These are phyloP conservation scores for Castanea crenata DNA, from an alignment of 306 rosid genomes.

Conservation along the genomic window DNA sequence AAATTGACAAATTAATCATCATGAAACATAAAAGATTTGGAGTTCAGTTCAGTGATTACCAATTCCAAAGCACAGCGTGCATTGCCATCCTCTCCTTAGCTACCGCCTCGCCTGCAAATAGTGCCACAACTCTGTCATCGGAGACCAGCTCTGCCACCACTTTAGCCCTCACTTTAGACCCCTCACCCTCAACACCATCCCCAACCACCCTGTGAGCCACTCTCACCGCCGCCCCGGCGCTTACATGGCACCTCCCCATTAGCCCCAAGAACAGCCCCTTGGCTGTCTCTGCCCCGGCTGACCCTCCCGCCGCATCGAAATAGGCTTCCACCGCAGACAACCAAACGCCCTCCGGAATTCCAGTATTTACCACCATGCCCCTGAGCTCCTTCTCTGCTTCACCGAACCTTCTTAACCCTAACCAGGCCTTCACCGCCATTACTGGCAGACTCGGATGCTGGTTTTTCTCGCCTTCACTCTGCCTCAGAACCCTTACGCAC, in stretches of 20 bases:
- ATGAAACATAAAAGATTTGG: too few species aligned
- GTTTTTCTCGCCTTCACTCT: conserved; percentile 60
- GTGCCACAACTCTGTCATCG: conserved; percentile 79
- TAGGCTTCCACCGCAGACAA: conserved; percentile 84
- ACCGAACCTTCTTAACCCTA: conserved; percentile 64
- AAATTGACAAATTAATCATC: too few species aligned
- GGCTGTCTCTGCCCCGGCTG: conserved; percentile 87
- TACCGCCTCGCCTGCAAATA: conserved; percentile 56
- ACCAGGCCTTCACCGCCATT: conserved; percentile 90
- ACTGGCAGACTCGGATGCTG: conserved; percentile 88
- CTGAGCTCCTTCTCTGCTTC: conserved; percentile 94
- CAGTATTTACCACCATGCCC: conserved; percentile 73
- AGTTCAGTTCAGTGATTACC: conserved; percentile 33
- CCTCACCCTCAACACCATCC: conserved; percentile 46
- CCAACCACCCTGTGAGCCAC: conserved; percentile 67
- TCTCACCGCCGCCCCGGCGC: conserved; percentile 81
- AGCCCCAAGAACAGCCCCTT: conserved; percentile 89
- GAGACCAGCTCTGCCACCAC: conserved; percentile 87
- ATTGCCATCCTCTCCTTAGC: conserved; percentile 69
- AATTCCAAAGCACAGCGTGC: conserved; percentile 91
- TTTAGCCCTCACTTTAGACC: conserved; percentile 65
- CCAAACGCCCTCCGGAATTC: conserved; percentile 87
- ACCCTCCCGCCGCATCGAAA: conserved; percentile 69
- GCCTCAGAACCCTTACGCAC: conserved; percentile 86
- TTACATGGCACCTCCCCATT: conserved; percentile 81